These are phyloP conservation scores for Verticillium longisporum DNA, from an alignment of 2,329 filamentous ascomycete genomes.

Conservation along the genomic window DNA sequence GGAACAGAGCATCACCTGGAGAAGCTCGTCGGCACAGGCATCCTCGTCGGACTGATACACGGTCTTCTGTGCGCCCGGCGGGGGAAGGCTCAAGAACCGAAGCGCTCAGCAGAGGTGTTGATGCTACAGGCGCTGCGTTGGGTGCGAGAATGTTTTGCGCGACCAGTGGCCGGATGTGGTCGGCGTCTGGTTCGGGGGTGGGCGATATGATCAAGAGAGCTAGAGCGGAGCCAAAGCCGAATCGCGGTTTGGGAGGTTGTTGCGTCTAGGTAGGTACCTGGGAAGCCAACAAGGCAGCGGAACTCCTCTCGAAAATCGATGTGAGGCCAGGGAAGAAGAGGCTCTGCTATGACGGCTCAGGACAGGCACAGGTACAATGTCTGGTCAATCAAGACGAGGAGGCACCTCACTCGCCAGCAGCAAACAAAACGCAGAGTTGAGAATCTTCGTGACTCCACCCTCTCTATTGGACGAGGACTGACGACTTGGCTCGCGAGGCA, in stretches of 20 bases:
- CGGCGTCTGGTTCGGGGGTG: not conserved
- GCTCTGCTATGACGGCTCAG: not conserved
- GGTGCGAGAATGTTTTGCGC: not conserved
- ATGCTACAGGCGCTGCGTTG: not conserved
- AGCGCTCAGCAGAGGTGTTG: not conserved
- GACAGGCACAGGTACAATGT: not conserved
- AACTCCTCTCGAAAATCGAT: not conserved
- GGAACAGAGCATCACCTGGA: constrained; percentile 1
- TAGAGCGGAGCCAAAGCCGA: not conserved
- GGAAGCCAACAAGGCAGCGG: not conserved
- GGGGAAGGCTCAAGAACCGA: not conserved
- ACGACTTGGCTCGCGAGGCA: not conserved
- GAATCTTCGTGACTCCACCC: not conserved
- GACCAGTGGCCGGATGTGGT: constrained; percentile 1
- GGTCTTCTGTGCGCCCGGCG: not conserved
- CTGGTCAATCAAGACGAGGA: not conserved
- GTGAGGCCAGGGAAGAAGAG: not conserved
- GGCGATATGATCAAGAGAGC: not conserved
- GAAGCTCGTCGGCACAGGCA: constrained; percentile 7
- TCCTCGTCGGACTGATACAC: constrained; percentile 1
- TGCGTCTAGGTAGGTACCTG: not conserved
- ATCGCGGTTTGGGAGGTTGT: not conserved
- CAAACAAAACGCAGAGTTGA: not conserved
- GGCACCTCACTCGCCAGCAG: not conserved
- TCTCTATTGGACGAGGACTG: not conserved